phyloP scores from a whole-genome alignment of 2,329 filamentous ascomycete genomes.

The Trichoderma brevicompactum region DNA sequence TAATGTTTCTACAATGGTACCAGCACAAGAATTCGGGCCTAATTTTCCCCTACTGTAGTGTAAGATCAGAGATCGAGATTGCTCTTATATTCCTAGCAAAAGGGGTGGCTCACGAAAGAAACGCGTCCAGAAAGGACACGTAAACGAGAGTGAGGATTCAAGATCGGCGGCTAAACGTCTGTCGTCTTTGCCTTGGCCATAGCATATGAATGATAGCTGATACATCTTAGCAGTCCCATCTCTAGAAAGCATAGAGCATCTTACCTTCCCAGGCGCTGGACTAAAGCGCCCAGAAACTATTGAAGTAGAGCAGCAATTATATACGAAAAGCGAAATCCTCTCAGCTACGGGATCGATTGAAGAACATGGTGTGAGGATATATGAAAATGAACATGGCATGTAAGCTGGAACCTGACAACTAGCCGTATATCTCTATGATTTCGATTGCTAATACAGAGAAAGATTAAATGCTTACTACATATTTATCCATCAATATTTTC shows the following conservation, averaged over 20 bases:
- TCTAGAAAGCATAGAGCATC: constrained; percentile 1
- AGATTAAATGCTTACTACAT: constrained; percentile 20
- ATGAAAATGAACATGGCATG: not conserved
- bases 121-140: not conserved
- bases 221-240: not conserved
- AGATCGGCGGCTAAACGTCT: not conserved
- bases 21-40: not conserved
- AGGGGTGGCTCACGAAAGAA: constrained; percentile 2
- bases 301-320: not conserved
- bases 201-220: not conserved
- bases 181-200: not conserved
- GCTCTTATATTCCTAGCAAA: constrained; percentile 3
- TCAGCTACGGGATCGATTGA: not conserved
- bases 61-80: constrained; percentile 6
- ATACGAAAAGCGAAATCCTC: not conserved
- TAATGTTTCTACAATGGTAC: not conserved
- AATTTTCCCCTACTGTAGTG: not conserved
- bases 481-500: constrained; percentile 9
- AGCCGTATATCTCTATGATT: too few species aligned
- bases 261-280: not conserved
- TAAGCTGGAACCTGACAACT: not conserved
- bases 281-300: not conserved
- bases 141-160: not conserved
- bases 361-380: not conserved
- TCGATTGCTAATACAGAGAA: not conserved